A percentile compares a stretch with the other conserved stretches of the same genome.
Evolutionary conservation across 2,329 filamentous ascomycete genomes (phyloP).

Genomic region (Nemania sp.): DNA sequence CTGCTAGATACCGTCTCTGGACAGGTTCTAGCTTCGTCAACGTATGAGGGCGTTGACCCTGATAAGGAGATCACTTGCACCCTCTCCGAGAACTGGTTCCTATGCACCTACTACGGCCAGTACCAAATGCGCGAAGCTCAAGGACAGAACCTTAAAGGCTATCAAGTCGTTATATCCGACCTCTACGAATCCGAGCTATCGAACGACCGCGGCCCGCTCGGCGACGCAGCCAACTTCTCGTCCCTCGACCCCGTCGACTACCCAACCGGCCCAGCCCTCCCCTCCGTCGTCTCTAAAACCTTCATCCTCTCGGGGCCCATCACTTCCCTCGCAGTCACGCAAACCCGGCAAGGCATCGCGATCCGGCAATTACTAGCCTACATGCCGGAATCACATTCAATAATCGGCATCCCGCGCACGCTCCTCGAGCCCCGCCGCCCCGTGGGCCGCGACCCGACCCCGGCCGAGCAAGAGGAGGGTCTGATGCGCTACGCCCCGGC

Average conservation of each 20-base stretch:
- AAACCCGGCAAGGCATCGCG: slow-evolving; percentile 90
- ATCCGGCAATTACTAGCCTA: slow-evolving; percentile 80
- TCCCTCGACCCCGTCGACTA: slow-evolving; percentile 68
- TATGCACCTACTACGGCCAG: slow-evolving; percentile 75
- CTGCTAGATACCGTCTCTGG: slow-evolving; percentile 87
- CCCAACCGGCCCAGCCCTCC: slow-evolving; percentile 61
- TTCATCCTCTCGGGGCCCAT: slow-evolving; percentile 83
- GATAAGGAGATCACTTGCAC: slow-evolving; percentile 73
- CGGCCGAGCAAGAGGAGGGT: slow-evolving; percentile 81
- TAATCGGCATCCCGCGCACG: slow-evolving; percentile 77
- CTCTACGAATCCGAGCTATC: slow-evolving; percentile 83
- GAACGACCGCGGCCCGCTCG: slow-evolving; percentile 83
- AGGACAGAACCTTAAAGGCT: slow-evolving; percentile 70
- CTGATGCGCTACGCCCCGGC: slow-evolving; percentile 74
- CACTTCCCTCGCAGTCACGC: slow-evolving; percentile 77
- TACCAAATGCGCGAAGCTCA: slow-evolving; percentile 59
- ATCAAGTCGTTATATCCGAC: slow-evolving; percentile 84
- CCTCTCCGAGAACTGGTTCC: slow-evolving; percentile 93
- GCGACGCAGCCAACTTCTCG: slow-evolving; percentile 72
- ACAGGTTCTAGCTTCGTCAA: slow-evolving; percentile 71
- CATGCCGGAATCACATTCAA: slow-evolving; percentile 70
- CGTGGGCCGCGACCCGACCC: slow-evolving; percentile 78
- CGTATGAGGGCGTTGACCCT: slow-evolving; percentile 73
- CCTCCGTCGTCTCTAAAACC: slow-evolving; percentile 77
- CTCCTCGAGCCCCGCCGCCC: slow-evolving; percentile 85